Base-by-base conservation (phyloP, 1,284 basidiomycete genomes). In the Mycosarcoma mackinlayi region DNA sequence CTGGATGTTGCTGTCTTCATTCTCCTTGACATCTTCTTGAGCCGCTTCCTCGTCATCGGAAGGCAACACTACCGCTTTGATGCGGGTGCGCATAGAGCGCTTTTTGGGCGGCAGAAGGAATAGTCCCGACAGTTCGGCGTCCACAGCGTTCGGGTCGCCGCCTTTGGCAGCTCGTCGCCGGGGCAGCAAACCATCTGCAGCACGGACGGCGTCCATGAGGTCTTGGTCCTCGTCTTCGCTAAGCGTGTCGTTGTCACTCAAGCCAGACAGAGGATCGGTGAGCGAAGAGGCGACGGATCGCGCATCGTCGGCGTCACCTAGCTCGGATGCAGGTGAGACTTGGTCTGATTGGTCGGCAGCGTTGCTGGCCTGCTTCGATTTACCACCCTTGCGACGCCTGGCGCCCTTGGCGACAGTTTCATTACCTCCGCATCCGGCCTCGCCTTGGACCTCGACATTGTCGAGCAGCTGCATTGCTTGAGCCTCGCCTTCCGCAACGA, bases 91-190 rank as follows among this genome's bases (percentile, higher is more conserved):
- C 40, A 72, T 65, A 8, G 71, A 61, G 6, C 79, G 64, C 55
- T 81, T 81, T 69, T 80, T 81, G 24, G 75, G 71, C 21, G 79
- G 79, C 19, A 81, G 50, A 1, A 79, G 34, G 44, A 71, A 64
- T 14, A 65, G 47, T 4, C 67, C 67, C 3, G 61, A 60, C 19
- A 67, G 42, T 38, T 62, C 64, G 16, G 58, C 24, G 18, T 67
- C 64, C 6, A 61, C 64, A 6, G 37, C 46, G 49, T 21, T 33
- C 6, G 48, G 35, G 6, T 54, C 49, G 6, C 28, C 37, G 18
- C 39, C 46, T 23, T 53, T 67, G 38, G 45, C 25, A 14, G 54
- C 18, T 23, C 39, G 34, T 27, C 14, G 34, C 44, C 40, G 53
- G 30, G 50, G 24, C 34, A 27, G 63, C 11, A 46, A 23, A 30